A percentile compares a stretch with the other conserved stretches of the same genome.
Conservation (phyloP, 169 alveolate genomes). For the Sarcocystis neurona region DNA sequence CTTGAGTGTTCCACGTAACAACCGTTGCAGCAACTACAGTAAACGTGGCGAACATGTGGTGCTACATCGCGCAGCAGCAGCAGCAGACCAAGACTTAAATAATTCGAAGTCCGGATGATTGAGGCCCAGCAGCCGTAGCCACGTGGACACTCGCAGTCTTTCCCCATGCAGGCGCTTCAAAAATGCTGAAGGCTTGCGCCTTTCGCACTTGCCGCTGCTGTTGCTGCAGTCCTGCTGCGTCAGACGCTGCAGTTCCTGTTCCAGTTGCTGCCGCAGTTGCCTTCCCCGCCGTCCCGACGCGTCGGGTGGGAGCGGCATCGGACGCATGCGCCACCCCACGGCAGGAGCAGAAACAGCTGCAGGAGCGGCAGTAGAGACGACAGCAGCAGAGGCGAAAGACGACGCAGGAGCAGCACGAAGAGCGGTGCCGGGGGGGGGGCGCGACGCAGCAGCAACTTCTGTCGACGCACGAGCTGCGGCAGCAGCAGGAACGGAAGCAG, state of each 20-base stretch:
- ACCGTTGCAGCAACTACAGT: too few species aligned
- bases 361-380: not conserved
- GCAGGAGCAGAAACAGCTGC: not conserved
- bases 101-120: conserved; percentile 4
- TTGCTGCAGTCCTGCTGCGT: not conserved
- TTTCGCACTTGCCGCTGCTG: not conserved
- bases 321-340: not conserved
- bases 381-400: not conserved
- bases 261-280: not conserved
- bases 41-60: too few species aligned
- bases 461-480: too few species aligned
- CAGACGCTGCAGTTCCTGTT: not conserved
- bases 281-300: not conserved
- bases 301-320: not conserved
- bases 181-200: not conserved
- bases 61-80: too few species aligned
- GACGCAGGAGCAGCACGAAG: too few species aligned
- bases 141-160: not conserved
- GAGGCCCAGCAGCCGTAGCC: not conserved
- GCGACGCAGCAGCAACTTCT: too few species aligned
- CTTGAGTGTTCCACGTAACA: too few species aligned
- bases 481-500: too few species aligned
- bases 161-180: not conserved
- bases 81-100: too few species aligned
- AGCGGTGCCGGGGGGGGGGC: too few species aligned